Evolutionary conservation across 192 early-diverging fungal species (phyloP).

Genomic region (Phlyctochytrium arcticum): DNA sequence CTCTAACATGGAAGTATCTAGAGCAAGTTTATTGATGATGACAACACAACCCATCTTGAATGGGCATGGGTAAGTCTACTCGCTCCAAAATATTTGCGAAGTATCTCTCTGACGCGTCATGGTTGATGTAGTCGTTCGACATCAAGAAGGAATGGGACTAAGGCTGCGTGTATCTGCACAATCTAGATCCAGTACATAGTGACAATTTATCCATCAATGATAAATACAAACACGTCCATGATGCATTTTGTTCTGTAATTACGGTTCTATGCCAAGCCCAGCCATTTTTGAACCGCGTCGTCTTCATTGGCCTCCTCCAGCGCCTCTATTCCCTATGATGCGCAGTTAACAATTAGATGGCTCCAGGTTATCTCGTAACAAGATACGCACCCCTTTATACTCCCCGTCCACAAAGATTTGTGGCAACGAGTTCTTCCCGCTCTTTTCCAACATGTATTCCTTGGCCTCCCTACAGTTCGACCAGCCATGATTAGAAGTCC

Average conservation of each 20-base stretch:
- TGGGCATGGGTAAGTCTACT: slow-evolving; percentile 63
- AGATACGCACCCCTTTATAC: slow-evolving; percentile 33
- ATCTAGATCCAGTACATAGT: too few relatives aligned
- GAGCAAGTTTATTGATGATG: slow-evolving; percentile 95
- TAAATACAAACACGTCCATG: too few relatives aligned
- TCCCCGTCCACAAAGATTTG: slow-evolving; percentile 49
- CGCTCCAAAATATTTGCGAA: too few relatives aligned
- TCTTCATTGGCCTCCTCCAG: slow-evolving; percentile 45
- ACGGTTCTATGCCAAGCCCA: slow-evolving; percentile 28
- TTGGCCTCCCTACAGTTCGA: slow-evolving; percentile 41
- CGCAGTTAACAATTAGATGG: neutral
- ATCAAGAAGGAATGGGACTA: slow-evolving; percentile 89
- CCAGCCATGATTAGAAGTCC: too few relatives aligned
- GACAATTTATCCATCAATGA: too few relatives aligned
- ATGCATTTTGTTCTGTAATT: too few relatives aligned
- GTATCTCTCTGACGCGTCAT: too few relatives aligned
- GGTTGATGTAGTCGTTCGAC: slow-evolving; percentile 54
- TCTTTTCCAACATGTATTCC: slow-evolving; percentile 36
- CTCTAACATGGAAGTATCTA: slow-evolving; percentile 12
- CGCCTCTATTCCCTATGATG: slow-evolving; percentile 20
- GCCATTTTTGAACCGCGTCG: slow-evolving; percentile 22
- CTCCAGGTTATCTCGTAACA: neutral
- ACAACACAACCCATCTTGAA: slow-evolving; percentile 72
- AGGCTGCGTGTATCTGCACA: neutral
- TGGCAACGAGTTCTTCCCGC: slow-evolving; percentile 39